Conservation (phyloP, 2,329 filamentous ascomycete genomes). For the Corynespora cassiicola region DNA sequence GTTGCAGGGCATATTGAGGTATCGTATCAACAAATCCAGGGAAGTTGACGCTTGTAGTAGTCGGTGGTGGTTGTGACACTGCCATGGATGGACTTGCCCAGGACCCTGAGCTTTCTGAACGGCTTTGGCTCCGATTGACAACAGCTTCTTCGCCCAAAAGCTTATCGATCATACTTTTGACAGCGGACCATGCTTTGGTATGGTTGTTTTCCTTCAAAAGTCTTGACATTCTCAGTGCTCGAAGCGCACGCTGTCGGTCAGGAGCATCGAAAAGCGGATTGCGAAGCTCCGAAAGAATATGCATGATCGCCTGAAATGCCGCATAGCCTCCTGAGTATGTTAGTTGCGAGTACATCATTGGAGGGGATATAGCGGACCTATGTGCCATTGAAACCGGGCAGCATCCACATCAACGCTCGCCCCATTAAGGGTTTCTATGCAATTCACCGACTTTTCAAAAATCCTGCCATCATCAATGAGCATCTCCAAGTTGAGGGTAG, state of each 20-base stretch:
- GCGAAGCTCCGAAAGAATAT: slow-evolving; percentile 46
- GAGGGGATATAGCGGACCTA: slow-evolving; percentile 25
- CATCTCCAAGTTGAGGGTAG: background rate
- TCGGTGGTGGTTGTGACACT: slow-evolving; percentile 9
- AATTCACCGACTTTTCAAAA: slow-evolving; percentile 47
- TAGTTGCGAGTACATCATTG: slow-evolving; percentile 6
- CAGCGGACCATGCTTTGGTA: slow-evolving; percentile 44
- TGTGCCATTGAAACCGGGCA: slow-evolving; percentile 47
- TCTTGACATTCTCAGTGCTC: slow-evolving; percentile 39
- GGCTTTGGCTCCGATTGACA: slow-evolving; percentile 19
- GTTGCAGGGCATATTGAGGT: slow-evolving; percentile 12
- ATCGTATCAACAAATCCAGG: slow-evolving; percentile 11
- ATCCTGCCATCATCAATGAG: slow-evolving; percentile 31
- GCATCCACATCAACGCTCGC: slow-evolving; percentile 42
- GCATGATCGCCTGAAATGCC: slow-evolving; percentile 47
- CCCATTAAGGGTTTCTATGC: slow-evolving; percentile 44
- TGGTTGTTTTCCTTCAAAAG: slow-evolving; percentile 40
- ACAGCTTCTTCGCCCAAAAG: slow-evolving; percentile 33
- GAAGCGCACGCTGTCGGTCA: slow-evolving; percentile 42
- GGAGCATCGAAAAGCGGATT: slow-evolving; percentile 43
- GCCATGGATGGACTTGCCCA: slow-evolving; percentile 16
- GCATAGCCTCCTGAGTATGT: slow-evolving; percentile 33
- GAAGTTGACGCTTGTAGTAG: slow-evolving; percentile 2
- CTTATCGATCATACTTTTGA: slow-evolving; percentile 47
- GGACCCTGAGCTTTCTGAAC: slow-evolving; percentile 21